Base-by-base conservation (phyloP, 1,284 basidiomycete genomes). In the Amylostereum areolatum region DNA sequence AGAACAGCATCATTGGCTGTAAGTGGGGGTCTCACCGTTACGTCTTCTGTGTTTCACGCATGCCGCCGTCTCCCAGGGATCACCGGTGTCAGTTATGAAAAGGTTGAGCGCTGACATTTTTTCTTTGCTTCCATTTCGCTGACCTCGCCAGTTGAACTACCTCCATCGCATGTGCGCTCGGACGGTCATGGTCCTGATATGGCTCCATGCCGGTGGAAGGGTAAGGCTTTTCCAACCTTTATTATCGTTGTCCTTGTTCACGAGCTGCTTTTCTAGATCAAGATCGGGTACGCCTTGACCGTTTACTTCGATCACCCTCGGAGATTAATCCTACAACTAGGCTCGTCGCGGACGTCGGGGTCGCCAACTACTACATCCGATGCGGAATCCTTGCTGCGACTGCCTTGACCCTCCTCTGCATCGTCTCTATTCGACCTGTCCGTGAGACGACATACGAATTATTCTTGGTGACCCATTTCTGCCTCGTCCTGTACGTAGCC, bases 1-100 rank as follows among this genome's bases (percentile, higher is more conserved):
- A 80, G 61, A 83, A 87, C 60, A 86, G 85, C 48, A 48, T 79
- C 24, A 66, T 87, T 5, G 76, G 80, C 4, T 68, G 80, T 81
- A 49, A 49, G 78, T 67, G 8, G 28, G 28, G 24, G 40, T n/a
- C 8, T 35, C 27, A 11, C 8, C 12, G 3, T 39, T 11, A 12
- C 11, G 30, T 9, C 5, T 30, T 34, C 41, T 6, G 45, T 46
- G 32, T 46, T 25, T 44, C 29, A 12, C 46, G 18, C 18, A 18
- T 18, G 18, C 18, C 18, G 5, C 12, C n/a, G 31, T 28, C 37
- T 46, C 27, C 12, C 55, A 81, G 80, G 73, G 47, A 58, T 81
- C 34, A 83, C 80, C 2, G 80, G 83, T 3, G 65, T 85, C 39
- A 68, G 75, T 45, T 80, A 77, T 56, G 80, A 84, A 51, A 81